phyloP scores from a whole-genome alignment of 352 stramenopile species.

The Pythium rishiriense region DNA sequence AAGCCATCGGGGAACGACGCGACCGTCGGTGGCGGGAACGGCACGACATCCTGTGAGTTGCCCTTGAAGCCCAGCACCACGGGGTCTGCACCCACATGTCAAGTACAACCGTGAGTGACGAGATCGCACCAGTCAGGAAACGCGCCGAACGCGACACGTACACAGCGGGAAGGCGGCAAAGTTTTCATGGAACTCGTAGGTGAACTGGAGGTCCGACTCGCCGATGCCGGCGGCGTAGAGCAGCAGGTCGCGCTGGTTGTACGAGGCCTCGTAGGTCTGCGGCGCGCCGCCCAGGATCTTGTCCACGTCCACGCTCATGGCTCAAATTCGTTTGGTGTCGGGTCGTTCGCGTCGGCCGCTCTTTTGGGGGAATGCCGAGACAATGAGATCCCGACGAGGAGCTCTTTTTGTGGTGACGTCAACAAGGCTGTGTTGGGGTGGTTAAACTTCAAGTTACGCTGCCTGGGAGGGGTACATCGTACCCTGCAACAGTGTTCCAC shows the following conservation, averaged over 20 bases:
- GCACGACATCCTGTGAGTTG: constrained; percentile 82
- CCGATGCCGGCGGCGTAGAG: constrained; percentile 89
- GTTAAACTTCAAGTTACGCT: constrained; percentile 31
- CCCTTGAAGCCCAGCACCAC: constrained; percentile 89
- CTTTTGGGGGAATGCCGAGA: constrained; percentile 5
- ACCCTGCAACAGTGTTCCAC: too few species aligned
- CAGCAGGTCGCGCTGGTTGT: constrained; percentile 90
- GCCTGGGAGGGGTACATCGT: constrained; percentile 11
- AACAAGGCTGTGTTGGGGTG: constrained; percentile 17
- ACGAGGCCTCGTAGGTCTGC: constrained; percentile 58
- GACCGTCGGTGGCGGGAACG: constrained; percentile 80
- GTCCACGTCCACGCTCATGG: constrained; percentile 62
- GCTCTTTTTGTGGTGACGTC: constrained; percentile 17
- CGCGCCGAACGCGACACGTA: constrained; percentile 11
- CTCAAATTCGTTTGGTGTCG: too few species aligned
- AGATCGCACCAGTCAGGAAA: not conserved
- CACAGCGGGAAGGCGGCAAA: constrained; percentile 89
- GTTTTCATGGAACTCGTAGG: constrained; percentile 83
- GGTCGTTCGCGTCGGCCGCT: not conserved
- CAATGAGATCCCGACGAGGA: not conserved
- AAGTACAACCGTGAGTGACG: not conserved
- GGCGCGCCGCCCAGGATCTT: constrained; percentile 59
- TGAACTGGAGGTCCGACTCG: constrained; percentile 84
- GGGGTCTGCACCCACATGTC: constrained; percentile 42
- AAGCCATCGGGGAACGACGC: constrained; percentile 62